Evolutionary conservation across 257 asterid genomes (phyloP).

Genomic region (Jacaranda copaia): DNA sequence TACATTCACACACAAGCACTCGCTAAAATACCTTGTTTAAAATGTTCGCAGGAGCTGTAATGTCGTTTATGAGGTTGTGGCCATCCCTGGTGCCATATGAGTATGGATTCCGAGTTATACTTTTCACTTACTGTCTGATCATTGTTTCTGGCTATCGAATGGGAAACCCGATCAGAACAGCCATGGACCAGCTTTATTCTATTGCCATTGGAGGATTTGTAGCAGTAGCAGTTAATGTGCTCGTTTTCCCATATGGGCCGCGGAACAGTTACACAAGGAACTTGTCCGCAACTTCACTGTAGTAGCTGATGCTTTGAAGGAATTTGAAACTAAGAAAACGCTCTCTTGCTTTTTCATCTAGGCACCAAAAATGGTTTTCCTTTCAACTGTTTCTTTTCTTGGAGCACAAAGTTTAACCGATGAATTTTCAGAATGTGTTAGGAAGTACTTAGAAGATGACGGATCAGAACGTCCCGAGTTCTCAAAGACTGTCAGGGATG

Average conservation of each 20-base stretch:
- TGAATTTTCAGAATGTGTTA: slow-evolving; percentile 65
- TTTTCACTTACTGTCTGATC: slow-evolving; percentile 74
- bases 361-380: not conserved
- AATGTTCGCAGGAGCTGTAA: slow-evolving; percentile 40
- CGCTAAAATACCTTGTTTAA: too few species aligned
- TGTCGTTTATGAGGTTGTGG: slow-evolving; percentile 76
- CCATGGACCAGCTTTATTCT: slow-evolving; percentile 74
- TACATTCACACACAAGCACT: too few species aligned
- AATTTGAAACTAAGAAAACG: slow-evolving; percentile 17
- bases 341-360: too few species aligned
- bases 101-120: slow-evolving; percentile 70
- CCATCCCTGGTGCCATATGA: slow-evolving; percentile 71
- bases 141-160: slow-evolving; percentile 77
- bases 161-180: slow-evolving; percentile 66
- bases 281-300: slow-evolving; percentile 60
- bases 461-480: slow-evolving; percentile 57
- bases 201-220: slow-evolving; percentile 75
- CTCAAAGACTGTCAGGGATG: slow-evolving; percentile 57
- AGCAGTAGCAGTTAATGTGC: slow-evolving; percentile 63
- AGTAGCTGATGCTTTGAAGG: slow-evolving; percentile 79
- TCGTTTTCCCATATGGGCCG: slow-evolving; percentile 79
- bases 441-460: slow-evolving; percentile 64
- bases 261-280: slow-evolving; percentile 72
- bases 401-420: not conserved
- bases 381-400: not conserved